Evolutionary conservation across 116 monocot species (phyloP).

Genomic region (Trichopus zeylanicus): DNA sequence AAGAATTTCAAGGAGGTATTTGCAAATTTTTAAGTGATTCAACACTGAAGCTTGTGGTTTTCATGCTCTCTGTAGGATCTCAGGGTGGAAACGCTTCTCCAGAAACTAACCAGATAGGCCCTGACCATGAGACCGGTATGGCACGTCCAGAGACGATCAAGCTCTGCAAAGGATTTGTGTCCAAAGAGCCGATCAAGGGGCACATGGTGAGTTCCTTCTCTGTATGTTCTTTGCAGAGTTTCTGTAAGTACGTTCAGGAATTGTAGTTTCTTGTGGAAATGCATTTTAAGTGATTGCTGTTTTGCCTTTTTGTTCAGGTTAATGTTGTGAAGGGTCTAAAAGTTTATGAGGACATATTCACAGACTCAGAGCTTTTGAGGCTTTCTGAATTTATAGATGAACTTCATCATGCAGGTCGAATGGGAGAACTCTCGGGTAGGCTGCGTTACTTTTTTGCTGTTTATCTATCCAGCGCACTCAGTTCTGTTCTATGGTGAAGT

Average conservation of each 20-base stretch:
- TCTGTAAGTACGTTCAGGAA: conserved; percentile 30
- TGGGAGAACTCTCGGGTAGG: conserved; percentile 76
- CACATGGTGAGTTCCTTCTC: conserved; percentile 69
- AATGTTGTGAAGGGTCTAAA: conserved; percentile 93
- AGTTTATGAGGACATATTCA: conserved; percentile 73
- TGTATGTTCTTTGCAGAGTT: conserved; percentile 22
- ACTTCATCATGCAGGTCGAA: conserved; percentile 64
- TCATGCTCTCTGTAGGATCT: conserved; percentile 27
- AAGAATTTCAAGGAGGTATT: no score
- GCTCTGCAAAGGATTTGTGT: conserved; percentile 71
- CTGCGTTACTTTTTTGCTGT: neutral
- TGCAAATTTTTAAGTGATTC: no score
- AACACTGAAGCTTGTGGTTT: neutral
- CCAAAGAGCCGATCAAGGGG: conserved; percentile 82
- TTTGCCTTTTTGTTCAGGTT: conserved; percentile 35
- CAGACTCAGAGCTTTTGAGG: conserved; percentile 49
- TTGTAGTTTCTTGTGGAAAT: neutral
- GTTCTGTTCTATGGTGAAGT: no score
- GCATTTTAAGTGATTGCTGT: neutral
- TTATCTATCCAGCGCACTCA: no score
- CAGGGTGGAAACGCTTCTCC: conserved; percentile 24
- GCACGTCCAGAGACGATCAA: conserved; percentile 63
- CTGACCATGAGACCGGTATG: conserved; percentile 48
- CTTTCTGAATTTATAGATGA: conserved; percentile 67
- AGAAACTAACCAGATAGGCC: conserved; percentile 39